Evolutionary conservation across 257 asterid genomes (phyloP), one percentile per base, ranked within the genome.

Genomic region (Plantago major): DNA sequence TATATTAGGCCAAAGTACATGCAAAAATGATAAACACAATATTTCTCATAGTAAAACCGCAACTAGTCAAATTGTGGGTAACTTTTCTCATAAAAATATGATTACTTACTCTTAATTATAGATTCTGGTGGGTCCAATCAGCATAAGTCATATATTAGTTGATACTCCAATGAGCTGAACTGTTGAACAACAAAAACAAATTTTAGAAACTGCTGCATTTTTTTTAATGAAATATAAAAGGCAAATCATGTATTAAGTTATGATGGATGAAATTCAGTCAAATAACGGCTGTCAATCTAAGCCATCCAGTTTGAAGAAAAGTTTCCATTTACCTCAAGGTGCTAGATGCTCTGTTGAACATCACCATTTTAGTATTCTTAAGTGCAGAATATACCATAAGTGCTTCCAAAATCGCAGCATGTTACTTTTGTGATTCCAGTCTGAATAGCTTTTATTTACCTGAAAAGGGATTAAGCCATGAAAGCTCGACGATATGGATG

Each of bases 211-310:
- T 42, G 63, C 58, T 56, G 60, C 60, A 70, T 28, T 57, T 55
- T 22, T 22, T 22, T 22, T 22, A 1, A 1, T 55, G 30, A 72
- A 64, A 62, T 66, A 33, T 19, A 67, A 44, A 48, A 42, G 58
- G 67, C 71, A 68, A 67, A 67, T 12, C 71, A 74, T 61, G 66
- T 68, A 64, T 15, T 61, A 60, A 59, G 38, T 54, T 58, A 61
- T 62, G 61, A 69, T 61, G 47, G 56, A n/a, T 58, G 16, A 56
- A 71, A 60, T 66, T 60, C 49, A 68, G 82, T 71, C 82, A 84
- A 75, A 72, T 55, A 10, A 60, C 70, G 63, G 64, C 66, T 64
- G 26, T 48, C 67, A 42, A 59, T 63, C 46, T 58, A 66, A 71
- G 58, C 83, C 84, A 62, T 65, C 70, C 66, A 58, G 74, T 65